Evolutionary conservation across 495 filamentous ascomycete genomes (phyloP).

Genomic region (Xylaria scruposa): DNA sequence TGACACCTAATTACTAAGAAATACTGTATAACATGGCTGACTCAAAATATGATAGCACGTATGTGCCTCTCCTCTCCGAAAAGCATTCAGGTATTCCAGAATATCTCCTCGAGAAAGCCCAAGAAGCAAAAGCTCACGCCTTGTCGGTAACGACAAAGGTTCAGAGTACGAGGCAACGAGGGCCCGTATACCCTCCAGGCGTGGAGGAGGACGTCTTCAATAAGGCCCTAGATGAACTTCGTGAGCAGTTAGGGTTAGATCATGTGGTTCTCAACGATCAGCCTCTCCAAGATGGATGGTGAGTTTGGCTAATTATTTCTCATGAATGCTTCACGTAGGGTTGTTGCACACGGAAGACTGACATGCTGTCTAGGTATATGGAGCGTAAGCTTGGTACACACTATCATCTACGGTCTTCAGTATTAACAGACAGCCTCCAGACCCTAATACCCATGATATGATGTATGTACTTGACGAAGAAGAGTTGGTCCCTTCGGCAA

Average conservation of each 20-base stretch:
- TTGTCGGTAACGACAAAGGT: conserved; percentile 49
- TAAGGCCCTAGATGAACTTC: conserved; percentile 47
- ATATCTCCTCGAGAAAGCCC: conserved; percentile 48
- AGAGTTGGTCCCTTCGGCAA: conserved; percentile 57
- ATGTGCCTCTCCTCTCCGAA: conserved; percentile 47
- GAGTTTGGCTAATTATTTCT: conserved; percentile 22
- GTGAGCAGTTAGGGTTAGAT: conserved; percentile 43
- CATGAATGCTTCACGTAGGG: not conserved
- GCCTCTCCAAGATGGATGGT: conserved; percentile 56
- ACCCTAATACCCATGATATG: conserved; percentile 61
- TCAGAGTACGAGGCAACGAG: conserved; percentile 39
- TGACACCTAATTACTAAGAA: not conserved
- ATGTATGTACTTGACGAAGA: conserved; percentile 60
- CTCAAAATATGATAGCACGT: conserved; percentile 39
- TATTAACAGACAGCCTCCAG: no score
- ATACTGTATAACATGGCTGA: conserved; percentile 37
- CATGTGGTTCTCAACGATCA: conserved; percentile 58
- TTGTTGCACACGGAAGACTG: not conserved
- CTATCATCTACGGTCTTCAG: not conserved
- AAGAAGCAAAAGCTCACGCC: conserved; percentile 42
- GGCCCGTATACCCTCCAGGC: conserved; percentile 48
- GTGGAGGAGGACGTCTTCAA: conserved; percentile 48
- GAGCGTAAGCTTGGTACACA: conserved; percentile 43
- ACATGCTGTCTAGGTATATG: conserved; percentile 47
- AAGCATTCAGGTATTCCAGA: conserved; percentile 54